Evolutionary conservation across 176 grass and related monocot genomes (phyloP), one percentile per base, ranked within the genome.

Genomic region (Raddia guianensis): DNA sequence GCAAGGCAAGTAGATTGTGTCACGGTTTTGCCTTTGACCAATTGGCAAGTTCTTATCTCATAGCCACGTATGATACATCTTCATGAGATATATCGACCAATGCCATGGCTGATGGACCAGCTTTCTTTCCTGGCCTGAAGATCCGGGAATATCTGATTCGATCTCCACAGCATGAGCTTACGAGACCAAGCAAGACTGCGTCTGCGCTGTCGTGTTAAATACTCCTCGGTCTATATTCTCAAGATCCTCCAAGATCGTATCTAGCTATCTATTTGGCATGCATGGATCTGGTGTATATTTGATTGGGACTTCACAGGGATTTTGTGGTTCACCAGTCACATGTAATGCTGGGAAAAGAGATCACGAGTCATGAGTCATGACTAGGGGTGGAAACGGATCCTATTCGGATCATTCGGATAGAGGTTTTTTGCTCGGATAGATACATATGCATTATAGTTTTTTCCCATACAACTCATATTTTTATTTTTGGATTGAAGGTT

Each of bases 111-210:
- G 69, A 34, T 34, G 48, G 47, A 34, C 52, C 34, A 33, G 12
- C 69, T 72, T 51, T 0, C 40, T 34, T 63, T 19, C 12, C 12
- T 34, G 15, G 69, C 21, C 34, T 52, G 48, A 70, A 32, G 21
- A 33, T 49, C n/a, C 1, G 1, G 3, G 49, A 6, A 70, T 46
- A 35, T 49, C 74, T 7, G 44, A 49, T 77, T 77, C 43, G 57
- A 49, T 77, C 74, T 77, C 37, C 37, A 35, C 44, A 35, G 13
- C 13, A 60, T 44, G 5, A 34, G 2, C 19, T 76, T 27, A 63
- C 37, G 37, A 63, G 58, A 64, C 46, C 58, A 64, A 64, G 75
- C 58, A 64, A 64, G 75, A 77, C 44, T 49, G 27, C 60, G 37
- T 7, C 10, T 35, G 15, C 1, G 53, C 10, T 46, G 18, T 34